These are phyloP conservation scores for Colletotrichum sp. DNA, from an alignment of 2,329 filamentous ascomycete species.

Conservation along the genomic window DNA sequence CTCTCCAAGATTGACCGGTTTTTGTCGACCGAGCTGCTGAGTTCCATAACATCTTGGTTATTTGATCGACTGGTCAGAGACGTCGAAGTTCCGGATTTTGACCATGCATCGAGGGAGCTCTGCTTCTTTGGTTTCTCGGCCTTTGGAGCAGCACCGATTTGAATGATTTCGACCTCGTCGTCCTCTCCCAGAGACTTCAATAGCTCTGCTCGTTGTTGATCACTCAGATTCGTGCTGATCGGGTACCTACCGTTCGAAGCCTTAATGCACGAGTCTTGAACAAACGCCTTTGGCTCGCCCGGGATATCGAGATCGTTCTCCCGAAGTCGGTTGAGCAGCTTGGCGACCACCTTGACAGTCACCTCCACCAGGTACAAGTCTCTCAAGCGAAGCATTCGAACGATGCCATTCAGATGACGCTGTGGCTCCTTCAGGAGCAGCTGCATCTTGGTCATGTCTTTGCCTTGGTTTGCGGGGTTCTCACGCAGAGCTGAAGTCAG, in stretches of 20 bases:
- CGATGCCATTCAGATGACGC: slow-evolving; percentile 68
- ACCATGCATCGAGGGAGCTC: slow-evolving; percentile 66
- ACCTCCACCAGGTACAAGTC: slow-evolving; percentile 85
- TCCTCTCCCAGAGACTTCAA: slow-evolving; percentile 65
- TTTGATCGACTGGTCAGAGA: slow-evolving; percentile 36
- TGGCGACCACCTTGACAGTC: slow-evolving; percentile 81
- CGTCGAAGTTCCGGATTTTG: slow-evolving; percentile 48
- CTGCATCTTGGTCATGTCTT: slow-evolving; percentile 39
- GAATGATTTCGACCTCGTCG: slow-evolving; percentile 56
- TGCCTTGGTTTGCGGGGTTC: slow-evolving; percentile 42
- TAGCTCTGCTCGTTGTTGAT: slow-evolving; percentile 85
- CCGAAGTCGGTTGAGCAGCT: slow-evolving; percentile 81
- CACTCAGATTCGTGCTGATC: slow-evolving; percentile 79
- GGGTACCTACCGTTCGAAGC: slow-evolving; percentile 56
- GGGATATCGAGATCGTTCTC: slow-evolving; percentile 77
- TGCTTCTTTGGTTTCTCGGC: slow-evolving; percentile 56
- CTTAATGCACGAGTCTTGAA: slow-evolving; percentile 70
- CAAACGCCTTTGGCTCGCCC: slow-evolving; percentile 59
- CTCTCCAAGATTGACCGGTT: slow-evolving; percentile 47
- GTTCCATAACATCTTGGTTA: slow-evolving; percentile 50
- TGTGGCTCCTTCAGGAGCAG: slow-evolving; percentile 68
- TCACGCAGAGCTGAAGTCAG: slow-evolving; percentile 70
- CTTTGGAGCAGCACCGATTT: slow-evolving; percentile 37
- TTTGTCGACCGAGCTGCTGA: slow-evolving; percentile 52
- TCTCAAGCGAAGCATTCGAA: slow-evolving; percentile 87